phyloP scores from a whole-genome alignment of 2,329 filamentous ascomycete species.

The Cordyceps cicadae region DNA sequence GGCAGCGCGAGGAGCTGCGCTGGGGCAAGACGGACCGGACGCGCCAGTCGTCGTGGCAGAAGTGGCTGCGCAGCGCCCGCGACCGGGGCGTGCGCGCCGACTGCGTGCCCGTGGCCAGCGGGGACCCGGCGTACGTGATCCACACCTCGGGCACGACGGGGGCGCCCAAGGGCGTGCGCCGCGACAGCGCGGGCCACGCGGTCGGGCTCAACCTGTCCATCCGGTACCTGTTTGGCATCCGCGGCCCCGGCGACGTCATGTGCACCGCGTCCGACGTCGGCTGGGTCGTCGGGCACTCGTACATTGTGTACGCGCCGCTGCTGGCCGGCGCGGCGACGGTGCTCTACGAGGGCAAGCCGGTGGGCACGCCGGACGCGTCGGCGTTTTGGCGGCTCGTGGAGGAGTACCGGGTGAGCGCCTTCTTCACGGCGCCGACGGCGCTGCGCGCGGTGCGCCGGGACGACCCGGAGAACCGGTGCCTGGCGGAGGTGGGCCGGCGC shows the following conservation, averaged over 20 bases:
- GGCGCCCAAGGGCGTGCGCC: slow-evolving; percentile 71
- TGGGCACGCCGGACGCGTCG: slow-evolving; percentile 79
- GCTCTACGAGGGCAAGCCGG: slow-evolving; percentile 87
- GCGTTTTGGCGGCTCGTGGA: slow-evolving; percentile 83
- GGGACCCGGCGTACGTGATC: slow-evolving; percentile 80
- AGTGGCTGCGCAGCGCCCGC: slow-evolving; percentile 61
- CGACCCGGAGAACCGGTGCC: slow-evolving; percentile 63
- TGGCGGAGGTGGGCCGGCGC: slow-evolving; percentile 54
- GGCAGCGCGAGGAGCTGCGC: slow-evolving; percentile 69
- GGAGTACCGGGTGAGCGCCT: slow-evolving; percentile 73
- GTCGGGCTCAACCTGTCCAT: slow-evolving; percentile 78
- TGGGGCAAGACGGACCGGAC: slow-evolving; percentile 64
- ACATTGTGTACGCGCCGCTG: slow-evolving; percentile 83
- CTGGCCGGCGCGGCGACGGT: slow-evolving; percentile 79
- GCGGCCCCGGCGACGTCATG: slow-evolving; percentile 70
- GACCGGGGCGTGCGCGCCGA: slow-evolving; percentile 60
- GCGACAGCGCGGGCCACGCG: slow-evolving; percentile 78
- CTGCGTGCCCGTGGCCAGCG: slow-evolving; percentile 69
- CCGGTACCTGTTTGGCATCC: slow-evolving; percentile 72
- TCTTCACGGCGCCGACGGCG: slow-evolving; percentile 84
- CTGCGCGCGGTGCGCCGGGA: slow-evolving; percentile 80
- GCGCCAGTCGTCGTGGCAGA: slow-evolving; percentile 73
- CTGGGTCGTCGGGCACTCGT: slow-evolving; percentile 64
- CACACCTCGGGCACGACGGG: slow-evolving; percentile 83
- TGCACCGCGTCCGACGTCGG: slow-evolving; percentile 79